Percentiles rank a stretch among this genome's conserved stretches.
phyloP scores from a whole-genome alignment of 345 rosid genomes.

The Eucalyptus pauciflora region DNA sequence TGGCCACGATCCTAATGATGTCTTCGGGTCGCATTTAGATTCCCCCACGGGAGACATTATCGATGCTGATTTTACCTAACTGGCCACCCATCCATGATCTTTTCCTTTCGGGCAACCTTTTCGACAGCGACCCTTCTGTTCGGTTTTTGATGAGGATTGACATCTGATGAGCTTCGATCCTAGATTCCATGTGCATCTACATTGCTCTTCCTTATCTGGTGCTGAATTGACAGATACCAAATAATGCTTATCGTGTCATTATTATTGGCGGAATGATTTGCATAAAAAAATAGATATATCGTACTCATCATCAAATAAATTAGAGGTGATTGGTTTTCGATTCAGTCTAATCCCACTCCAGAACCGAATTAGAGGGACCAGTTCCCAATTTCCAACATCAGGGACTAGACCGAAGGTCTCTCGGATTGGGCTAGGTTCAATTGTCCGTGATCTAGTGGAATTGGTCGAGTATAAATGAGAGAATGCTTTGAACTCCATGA shows the following conservation, averaged over 20 bases:
- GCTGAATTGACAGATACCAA: not conserved
- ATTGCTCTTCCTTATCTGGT: not conserved
- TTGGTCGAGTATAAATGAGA: too few species aligned
- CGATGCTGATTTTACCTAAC: not conserved
- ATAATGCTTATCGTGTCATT: not conserved
- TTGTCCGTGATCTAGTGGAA: too few species aligned
- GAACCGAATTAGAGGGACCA: fast-evolving
- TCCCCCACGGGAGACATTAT: not conserved
- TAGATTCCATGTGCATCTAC: not conserved
- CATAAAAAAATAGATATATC: not conserved
- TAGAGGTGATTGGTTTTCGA: too few species aligned
- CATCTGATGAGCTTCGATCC: not conserved
- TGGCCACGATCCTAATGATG: not conserved
- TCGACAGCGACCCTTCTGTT: not conserved
- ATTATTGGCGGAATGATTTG: not conserved
- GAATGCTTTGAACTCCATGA: too few species aligned
- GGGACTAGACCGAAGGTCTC: too few species aligned
- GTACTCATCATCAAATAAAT: too few species aligned
- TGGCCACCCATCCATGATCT: not conserved
- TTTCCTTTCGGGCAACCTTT: not conserved
- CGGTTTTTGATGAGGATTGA: not conserved
- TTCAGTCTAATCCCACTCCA: too few species aligned
- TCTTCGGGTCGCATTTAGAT: not conserved
- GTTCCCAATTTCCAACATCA: too few species aligned
- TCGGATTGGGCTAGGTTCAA: too few species aligned